Evolutionary conservation across 2,329 filamentous ascomycete genomes (phyloP).

Genomic region (Colletotrichum filicis): DNA sequence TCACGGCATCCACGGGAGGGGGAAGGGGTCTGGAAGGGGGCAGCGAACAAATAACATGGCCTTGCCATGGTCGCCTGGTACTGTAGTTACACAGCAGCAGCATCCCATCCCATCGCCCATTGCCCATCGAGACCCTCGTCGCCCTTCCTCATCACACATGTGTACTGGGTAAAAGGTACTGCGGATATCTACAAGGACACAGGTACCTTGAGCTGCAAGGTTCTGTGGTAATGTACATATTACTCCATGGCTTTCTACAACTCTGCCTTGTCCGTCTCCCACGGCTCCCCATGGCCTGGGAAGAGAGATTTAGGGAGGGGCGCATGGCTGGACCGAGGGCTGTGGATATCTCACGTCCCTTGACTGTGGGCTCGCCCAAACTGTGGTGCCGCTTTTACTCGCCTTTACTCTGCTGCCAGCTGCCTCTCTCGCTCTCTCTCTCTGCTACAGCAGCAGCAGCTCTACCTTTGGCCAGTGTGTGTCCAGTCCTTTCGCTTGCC

Average conservation of each 20-base stretch:
- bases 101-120: constrained; percentile 12
- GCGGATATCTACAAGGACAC: not conserved
- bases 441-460: not conserved
- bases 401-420: not conserved
- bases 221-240: constrained; percentile 8
- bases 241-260: not conserved
- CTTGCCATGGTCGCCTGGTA: not conserved
- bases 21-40: not conserved
- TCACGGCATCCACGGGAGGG: constrained; percentile 21
- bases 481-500: constrained; percentile 10
- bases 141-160: not conserved
- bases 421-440: not conserved
- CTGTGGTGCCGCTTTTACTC: not conserved
- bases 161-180: not conserved
- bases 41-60: constrained; percentile 6
- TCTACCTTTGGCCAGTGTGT: not conserved
- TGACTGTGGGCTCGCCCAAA: not conserved
- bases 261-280: not conserved
- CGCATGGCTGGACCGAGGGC: constrained; percentile 32
- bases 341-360: constrained; percentile 20
- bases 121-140: not conserved
- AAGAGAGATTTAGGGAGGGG: constrained; percentile 24
- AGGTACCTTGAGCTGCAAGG: constrained; percentile 7
- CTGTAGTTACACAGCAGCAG: constrained; percentile 21
- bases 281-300: constrained; percentile 2